These are phyloP conservation scores for Aureobasidium musti DNA, from an alignment of 2,329 filamentous ascomycete genomes.

Conservation along the genomic window DNA sequence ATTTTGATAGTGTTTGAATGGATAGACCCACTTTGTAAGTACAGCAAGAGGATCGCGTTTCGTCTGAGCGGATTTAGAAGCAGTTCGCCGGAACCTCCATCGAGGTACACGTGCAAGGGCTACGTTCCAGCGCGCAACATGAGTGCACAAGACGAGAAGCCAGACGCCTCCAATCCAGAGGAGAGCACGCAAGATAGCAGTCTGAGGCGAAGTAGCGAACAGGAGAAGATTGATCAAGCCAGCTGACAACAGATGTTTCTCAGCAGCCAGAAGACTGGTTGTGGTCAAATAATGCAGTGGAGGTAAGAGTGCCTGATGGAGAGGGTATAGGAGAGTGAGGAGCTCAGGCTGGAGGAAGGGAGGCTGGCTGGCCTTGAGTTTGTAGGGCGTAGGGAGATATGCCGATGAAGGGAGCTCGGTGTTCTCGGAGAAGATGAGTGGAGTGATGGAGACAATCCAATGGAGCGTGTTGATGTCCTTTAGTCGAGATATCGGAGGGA, in stretches of 20 bases:
- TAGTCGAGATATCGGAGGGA: slow-evolving; percentile 63
- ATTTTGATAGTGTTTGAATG: slow-evolving; percentile 26
- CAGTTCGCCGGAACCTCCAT: slow-evolving; percentile 61
- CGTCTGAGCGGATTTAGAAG: slow-evolving; percentile 31
- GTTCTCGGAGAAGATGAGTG: slow-evolving; percentile 59
- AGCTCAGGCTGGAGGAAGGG: slow-evolving; percentile 54
- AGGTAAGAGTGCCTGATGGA: slow-evolving; percentile 75
- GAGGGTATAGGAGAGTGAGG: slow-evolving; percentile 70
- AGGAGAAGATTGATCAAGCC: slow-evolving; percentile 79
- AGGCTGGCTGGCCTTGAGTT: slow-evolving; percentile 39
- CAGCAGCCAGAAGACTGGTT: slow-evolving; percentile 81
- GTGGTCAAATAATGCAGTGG: slow-evolving; percentile 80
- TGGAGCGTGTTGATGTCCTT: slow-evolving; percentile 68
- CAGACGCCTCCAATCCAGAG: slow-evolving; percentile 67
- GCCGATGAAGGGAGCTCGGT: slow-evolving; percentile 43
- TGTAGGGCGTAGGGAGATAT: slow-evolving; percentile 42
- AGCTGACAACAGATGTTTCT: slow-evolving; percentile 83
- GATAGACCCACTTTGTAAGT: slow-evolving; percentile 16
- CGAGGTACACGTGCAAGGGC: slow-evolving; percentile 82
- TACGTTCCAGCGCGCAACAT: slow-evolving; percentile 80
- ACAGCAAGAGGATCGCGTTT: slow-evolving; percentile 34
- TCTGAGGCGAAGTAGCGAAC: slow-evolving; percentile 65
- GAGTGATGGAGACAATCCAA: slow-evolving; percentile 74
- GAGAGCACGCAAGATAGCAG: slow-evolving; percentile 47
- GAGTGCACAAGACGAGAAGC: slow-evolving; percentile 70